Conservation (phyloP, 2,329 filamentous ascomycete species). For the Bipolaris victoriae region DNA sequence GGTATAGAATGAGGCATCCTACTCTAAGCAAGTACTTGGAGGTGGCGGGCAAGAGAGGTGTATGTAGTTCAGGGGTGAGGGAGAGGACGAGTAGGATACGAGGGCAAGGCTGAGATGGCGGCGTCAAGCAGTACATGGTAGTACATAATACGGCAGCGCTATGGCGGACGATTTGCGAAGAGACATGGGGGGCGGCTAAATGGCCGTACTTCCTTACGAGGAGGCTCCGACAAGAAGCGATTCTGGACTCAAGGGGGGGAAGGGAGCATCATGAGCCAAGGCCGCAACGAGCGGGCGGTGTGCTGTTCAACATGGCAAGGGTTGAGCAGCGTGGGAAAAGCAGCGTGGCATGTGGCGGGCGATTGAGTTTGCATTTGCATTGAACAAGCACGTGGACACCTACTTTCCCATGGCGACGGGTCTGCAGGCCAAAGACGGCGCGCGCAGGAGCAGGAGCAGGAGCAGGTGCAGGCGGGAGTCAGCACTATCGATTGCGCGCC, state of each 20-base stretch:
- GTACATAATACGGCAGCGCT: not conserved
- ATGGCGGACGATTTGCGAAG: conserved; percentile 6
- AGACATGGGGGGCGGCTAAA: conserved; percentile 1
- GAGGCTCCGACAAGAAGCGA: not conserved
- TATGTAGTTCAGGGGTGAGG: conserved; percentile 6
- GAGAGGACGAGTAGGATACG: too few species aligned
- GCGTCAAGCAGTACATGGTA: not conserved
- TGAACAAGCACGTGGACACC: not conserved
- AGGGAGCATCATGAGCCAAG: not conserved
- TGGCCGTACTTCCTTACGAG: conserved; percentile 2
- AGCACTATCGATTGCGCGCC: conserved; percentile 31
- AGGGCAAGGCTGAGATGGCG: not conserved
- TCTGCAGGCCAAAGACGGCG: too few species aligned
- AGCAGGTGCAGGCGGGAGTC: conserved; percentile 8
- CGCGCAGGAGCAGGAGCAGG: too few species aligned
- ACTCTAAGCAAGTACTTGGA: not conserved
- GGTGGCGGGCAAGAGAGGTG: not conserved
- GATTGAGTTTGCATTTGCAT: not conserved
- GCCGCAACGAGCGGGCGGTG: not conserved
- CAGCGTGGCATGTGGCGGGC: not conserved
- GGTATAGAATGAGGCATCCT: not conserved
- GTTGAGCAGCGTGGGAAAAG: not conserved
- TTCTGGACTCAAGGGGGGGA: not conserved
- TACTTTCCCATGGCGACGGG: too few species aligned
- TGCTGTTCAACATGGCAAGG: not conserved